Percentiles rank a stretch among this genome's conserved stretches.
phyloP scores from a whole-genome alignment of 495 filamentous ascomycete genomes.

The Pyrenopolyporus hunteri region DNA sequence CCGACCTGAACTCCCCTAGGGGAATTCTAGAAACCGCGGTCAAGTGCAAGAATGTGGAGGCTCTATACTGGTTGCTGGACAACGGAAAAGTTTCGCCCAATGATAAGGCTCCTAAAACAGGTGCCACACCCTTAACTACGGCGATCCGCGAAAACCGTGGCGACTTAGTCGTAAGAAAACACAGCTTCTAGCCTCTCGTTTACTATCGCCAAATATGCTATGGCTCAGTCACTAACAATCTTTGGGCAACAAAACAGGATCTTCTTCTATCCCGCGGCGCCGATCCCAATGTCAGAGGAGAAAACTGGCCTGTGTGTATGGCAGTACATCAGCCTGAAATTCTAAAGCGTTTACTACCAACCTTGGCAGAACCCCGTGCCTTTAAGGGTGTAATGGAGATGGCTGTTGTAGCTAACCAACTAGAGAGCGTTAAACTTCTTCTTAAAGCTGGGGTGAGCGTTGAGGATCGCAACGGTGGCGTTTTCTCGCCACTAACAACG shows the following conservation, averaged over 20 bases:
- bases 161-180: conserved; percentile 47
- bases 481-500: conserved; percentile 62
- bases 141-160: conserved; percentile 56
- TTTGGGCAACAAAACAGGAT: conserved; percentile 29
- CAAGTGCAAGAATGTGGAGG: conserved; percentile 55
- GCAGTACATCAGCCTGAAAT: conserved; percentile 55
- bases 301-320: conserved; percentile 64
- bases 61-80: conserved; percentile 54
- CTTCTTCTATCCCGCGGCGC: conserved; percentile 57
- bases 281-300: conserved; percentile 56
- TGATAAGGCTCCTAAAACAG: conserved; percentile 51
- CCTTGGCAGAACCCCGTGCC: conserved; percentile 50
- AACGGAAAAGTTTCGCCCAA: conserved; percentile 55
- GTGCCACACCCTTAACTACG: conserved; percentile 58
- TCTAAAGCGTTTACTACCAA: conserved; percentile 53
- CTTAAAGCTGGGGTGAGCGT: conserved; percentile 56
- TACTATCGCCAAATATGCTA: too few relatives aligned
- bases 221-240: background rate
- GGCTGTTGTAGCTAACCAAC: conserved; percentile 57
- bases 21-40: conserved; percentile 64
- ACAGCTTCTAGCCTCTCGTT: background rate
- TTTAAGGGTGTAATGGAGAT: conserved; percentile 62
- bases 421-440: conserved; percentile 53
- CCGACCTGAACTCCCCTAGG: conserved; percentile 55
- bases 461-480: conserved; percentile 63